Percentiles rank a stretch among this genome's conserved stretches.
phyloP scores from a whole-genome alignment of 768 basidiomycete genomes.

The Leccinum truebloodii region DNA sequence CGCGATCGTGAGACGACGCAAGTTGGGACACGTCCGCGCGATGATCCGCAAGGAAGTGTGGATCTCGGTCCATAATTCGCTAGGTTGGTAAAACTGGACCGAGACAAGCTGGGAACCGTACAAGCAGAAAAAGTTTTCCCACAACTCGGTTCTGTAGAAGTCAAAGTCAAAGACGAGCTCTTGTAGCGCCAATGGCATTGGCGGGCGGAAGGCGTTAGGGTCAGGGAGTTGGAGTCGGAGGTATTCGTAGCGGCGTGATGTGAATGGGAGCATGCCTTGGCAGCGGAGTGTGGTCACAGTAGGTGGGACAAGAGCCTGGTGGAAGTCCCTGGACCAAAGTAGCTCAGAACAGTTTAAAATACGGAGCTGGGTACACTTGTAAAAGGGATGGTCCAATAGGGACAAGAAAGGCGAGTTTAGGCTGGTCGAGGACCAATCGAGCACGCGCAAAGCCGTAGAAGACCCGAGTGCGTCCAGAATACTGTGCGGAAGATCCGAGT shows the following conservation, averaged over 20 bases:
- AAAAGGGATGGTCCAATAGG: neutral
- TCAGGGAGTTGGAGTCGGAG: neutral
- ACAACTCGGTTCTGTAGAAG: neutral
- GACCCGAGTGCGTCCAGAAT: neutral
- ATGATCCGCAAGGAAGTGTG: conserved; percentile 9
- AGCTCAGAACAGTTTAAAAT: neutral
- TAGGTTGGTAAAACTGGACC: neutral
- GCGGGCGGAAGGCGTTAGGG: neutral
- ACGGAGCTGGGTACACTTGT: neutral
- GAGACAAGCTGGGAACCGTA: neutral
- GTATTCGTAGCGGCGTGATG: neutral
- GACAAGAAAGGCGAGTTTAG: neutral
- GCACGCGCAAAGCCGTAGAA: neutral
- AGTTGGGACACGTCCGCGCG: conserved; percentile 13
- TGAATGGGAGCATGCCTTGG: neutral
- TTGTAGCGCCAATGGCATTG: neutral
- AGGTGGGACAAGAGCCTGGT: neutral
- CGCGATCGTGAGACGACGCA: conserved; percentile 24
- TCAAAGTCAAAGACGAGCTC: neutral
- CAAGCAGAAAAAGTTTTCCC: neutral
- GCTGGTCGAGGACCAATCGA: neutral
- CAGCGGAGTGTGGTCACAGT: neutral
- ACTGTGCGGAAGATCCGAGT: neutral
- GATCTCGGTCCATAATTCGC: neutral
- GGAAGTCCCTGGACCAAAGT: neutral